A percentile compares a stretch with the other conserved stretches of the same genome.
Evolutionary conservation across 192 early-diverging fungal species (phyloP).

Genomic region (Pilaira anomala): DNA sequence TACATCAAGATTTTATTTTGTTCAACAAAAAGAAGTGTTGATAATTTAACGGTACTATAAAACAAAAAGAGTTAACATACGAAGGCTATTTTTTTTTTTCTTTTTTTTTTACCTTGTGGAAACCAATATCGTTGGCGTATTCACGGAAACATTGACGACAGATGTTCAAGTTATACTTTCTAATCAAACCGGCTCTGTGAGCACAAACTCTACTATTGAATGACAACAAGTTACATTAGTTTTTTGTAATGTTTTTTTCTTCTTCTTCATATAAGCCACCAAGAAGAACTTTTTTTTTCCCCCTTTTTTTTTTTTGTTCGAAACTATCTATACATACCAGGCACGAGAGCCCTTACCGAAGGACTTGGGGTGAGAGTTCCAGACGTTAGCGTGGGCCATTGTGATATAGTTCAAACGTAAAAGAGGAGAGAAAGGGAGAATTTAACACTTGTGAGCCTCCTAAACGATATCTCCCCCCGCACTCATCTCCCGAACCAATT

Average conservation of each 20-base stretch:
- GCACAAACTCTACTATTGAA: constrained; percentile 87
- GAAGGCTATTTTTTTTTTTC: background rate
- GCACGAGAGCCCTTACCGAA: constrained; percentile 98
- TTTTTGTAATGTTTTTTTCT: background rate
- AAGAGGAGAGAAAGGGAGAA: constrained; percentile 22
- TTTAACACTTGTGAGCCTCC: background rate
- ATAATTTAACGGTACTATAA: constrained; percentile 1
- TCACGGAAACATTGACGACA: constrained; percentile 99
- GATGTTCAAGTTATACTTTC: constrained; percentile 98
- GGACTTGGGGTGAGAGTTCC: constrained; percentile 95
- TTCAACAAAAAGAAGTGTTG: too few species aligned
- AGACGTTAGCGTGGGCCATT: constrained; percentile 96
- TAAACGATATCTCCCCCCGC: background rate
- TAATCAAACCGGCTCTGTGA: constrained; percentile 99
- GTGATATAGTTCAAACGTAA: constrained; percentile 12
- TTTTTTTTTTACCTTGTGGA: constrained; percentile 78
- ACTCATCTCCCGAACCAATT: background rate
- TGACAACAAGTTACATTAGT: too few species aligned
- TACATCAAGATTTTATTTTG: too few species aligned
- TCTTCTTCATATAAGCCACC: background rate
- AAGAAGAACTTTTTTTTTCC: background rate
- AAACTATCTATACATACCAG: constrained; percentile 59
- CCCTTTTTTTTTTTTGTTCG: too few species aligned
- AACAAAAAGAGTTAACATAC: background rate
- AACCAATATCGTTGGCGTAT: constrained; percentile 96